Evolutionary conservation across 768 basidiomycete species (phyloP).

Genomic region (Leccinum rimulosum): DNA sequence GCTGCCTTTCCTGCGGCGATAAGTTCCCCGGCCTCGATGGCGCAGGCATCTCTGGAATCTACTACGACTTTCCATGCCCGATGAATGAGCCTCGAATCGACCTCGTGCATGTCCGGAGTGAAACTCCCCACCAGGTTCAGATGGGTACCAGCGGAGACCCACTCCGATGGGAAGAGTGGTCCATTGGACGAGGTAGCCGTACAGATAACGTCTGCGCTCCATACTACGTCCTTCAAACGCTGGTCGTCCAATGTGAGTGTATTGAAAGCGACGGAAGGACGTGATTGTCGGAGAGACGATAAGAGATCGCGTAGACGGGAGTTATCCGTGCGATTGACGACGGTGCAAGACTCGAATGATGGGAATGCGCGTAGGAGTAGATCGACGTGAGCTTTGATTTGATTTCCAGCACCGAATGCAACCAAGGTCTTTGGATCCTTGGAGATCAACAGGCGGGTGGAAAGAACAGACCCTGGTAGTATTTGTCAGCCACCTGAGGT

Average conservation of each 20-base stretch:
- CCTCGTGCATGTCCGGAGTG: constrained; percentile 77
- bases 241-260: constrained; percentile 9
- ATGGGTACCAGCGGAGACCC: constrained; percentile 62
- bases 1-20: constrained; percentile 47
- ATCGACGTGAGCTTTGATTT: constrained; percentile 62
- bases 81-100: constrained; percentile 54
- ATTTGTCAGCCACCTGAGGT: not conserved
- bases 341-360: constrained; percentile 49
- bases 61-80: constrained; percentile 63
- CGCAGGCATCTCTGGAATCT: constrained; percentile 70
- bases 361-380: constrained; percentile 59
- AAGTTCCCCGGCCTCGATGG: constrained; percentile 80
- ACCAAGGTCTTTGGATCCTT: constrained; percentile 45
- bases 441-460: constrained; percentile 52
- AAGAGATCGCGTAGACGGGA: constrained; percentile 43
- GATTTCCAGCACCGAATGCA: constrained; percentile 72
- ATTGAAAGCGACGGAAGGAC: constrained; percentile 25
- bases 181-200: constrained; percentile 67
- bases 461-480: constrained; percentile 61
- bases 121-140: constrained; percentile 82
- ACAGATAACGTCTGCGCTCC: constrained; percentile 51
- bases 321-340: constrained; percentile 62
- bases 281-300: constrained; percentile 23
- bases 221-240: constrained; percentile 12
- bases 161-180: constrained; percentile 68